Base-by-base conservation (phyloP, 2,329 filamentous ascomycete species). In the Aspergillus sp. region DNA sequence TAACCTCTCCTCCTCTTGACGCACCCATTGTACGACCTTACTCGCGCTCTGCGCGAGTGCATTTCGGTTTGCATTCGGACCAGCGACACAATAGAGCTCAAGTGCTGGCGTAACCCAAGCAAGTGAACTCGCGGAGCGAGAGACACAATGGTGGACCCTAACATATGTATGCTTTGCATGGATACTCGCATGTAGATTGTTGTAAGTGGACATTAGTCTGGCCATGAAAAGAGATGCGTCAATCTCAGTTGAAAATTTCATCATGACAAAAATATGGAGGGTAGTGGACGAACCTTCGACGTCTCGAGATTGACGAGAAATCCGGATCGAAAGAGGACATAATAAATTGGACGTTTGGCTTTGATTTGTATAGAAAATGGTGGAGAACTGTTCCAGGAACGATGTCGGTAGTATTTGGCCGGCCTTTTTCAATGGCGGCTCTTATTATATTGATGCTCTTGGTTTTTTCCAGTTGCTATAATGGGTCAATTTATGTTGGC, bases 351-450 rank as follows among this genome's bases (percentile, higher is more conserved):
- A 98, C 93, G 58, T 98, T 95, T 19, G 85, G 83, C 49, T 88
- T 81, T 10, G 88, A 95, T 68, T 97, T 98, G 76, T 95, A 98
- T 12, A 98, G 71, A 62, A 97, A 98, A 72, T 98, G 93, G 56
- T 85, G 83, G 44, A 97, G 73, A 30, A 85, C 82, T 10, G 84
- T 86, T 27, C 85, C 86, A 0, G 89, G 86, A 1, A 89, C 79
- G 48, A 98, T 83, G 49, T 93, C 85, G 10, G 81, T 79, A 48
- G 85, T 79, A 28, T 72, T 74, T 1, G 86, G 83, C 7, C 91
- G 84, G 7, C 89, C 88, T 32, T 78, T 73, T 7, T 76, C 76
- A 30, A 87, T 81, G 9, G 90, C 86, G 2, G 75, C 70, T 52
- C 81, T 81, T 62, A 98, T 91, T 46, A 86, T 74, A 29, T 81